phyloP scores from a whole-genome alignment of 1,284 basidiomycete genomes.

The Ceratobasidium sp. region DNA sequence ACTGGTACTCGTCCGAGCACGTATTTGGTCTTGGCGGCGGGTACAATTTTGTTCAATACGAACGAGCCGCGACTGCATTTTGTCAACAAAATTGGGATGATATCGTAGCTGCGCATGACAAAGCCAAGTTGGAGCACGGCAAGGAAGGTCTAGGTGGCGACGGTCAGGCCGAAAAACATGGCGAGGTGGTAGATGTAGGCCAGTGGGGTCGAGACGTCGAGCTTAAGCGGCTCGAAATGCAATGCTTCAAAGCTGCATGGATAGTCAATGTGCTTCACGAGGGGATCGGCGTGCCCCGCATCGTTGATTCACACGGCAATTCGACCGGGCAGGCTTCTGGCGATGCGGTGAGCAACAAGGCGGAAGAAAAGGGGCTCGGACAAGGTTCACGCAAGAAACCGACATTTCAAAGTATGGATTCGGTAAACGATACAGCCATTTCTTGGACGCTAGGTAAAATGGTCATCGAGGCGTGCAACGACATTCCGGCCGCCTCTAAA shows the following conservation, averaged over 20 bases:
- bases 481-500: conserved; percentile 62
- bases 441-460: conserved; percentile 99
- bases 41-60: conserved; percentile 96
- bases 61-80: conserved; percentile 87
- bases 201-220: conserved; percentile 79
- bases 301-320: conserved; percentile 84
- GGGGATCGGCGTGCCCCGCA: conserved; percentile 92
- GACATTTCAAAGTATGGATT: conserved; percentile 90
- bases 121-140: conserved; percentile 51
- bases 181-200: conserved; percentile 66
- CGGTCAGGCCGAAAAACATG: conserved; percentile 59
- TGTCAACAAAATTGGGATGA: conserved; percentile 82
- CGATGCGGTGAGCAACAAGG: conserved; percentile 67
- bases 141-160: conserved; percentile 35
- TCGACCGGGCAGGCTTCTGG: conserved; percentile 59
- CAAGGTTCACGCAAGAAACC: conserved; percentile 47
- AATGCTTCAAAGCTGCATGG: conserved; percentile 99
- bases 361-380: conserved; percentile 80
- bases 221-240: conserved; percentile 86
- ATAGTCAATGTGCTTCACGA: conserved; percentile 95
- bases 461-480: conserved; percentile 93
- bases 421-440: conserved; percentile 90
- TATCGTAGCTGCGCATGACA: conserved; percentile 73
- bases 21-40: conserved; percentile 93
- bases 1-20: conserved; percentile 99